Conservation (phyloP, 257 asterid genomes). For the Ophiorrhiza pumila region DNA sequence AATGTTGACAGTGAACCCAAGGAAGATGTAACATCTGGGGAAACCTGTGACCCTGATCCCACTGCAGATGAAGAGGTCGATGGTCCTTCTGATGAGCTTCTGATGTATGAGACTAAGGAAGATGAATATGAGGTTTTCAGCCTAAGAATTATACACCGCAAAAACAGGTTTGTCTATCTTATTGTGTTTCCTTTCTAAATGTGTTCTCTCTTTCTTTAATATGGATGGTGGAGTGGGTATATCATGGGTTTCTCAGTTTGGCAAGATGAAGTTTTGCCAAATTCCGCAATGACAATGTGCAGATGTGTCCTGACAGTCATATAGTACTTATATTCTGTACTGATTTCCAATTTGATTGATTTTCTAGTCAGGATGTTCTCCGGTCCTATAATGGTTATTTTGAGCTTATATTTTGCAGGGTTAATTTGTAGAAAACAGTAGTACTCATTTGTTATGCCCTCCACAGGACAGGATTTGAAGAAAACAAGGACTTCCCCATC, state of each 20-base stretch:
- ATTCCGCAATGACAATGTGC: background rate
- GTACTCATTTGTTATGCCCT: slow-evolving; percentile 51
- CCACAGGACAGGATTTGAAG: slow-evolving; percentile 94
- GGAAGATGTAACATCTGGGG: slow-evolving; percentile 29
- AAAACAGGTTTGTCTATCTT: slow-evolving; percentile 62
- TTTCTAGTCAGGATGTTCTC: slow-evolving; percentile 1
- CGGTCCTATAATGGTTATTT: slow-evolving; percentile 22
- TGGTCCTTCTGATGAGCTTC: slow-evolving; percentile 45
- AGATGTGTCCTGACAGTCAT: background rate
- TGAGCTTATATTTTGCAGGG: slow-evolving; percentile 31
- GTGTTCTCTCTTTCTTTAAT: background rate
- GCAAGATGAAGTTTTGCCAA: background rate
- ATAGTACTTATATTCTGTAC: background rate
- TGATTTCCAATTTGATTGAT: background rate
- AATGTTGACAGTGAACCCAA: slow-evolving; percentile 18
- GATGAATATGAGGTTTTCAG: slow-evolving; percentile 69
- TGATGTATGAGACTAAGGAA: slow-evolving; percentile 42
- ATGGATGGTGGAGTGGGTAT: slow-evolving; percentile 5
- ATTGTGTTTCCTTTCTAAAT: background rate
- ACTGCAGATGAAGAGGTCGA: slow-evolving; percentile 44
- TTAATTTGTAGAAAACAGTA: slow-evolving; percentile 45
- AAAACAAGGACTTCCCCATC: slow-evolving; percentile 74
- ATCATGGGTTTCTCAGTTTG: background rate
- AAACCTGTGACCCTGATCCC: slow-evolving; percentile 32
- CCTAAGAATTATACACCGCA: slow-evolving; percentile 72